Percentiles rank a stretch among this genome's conserved stretches.
Evolutionary conservation across 2,329 filamentous ascomycete genomes (phyloP).

Genomic region (Penicillium sp.): DNA sequence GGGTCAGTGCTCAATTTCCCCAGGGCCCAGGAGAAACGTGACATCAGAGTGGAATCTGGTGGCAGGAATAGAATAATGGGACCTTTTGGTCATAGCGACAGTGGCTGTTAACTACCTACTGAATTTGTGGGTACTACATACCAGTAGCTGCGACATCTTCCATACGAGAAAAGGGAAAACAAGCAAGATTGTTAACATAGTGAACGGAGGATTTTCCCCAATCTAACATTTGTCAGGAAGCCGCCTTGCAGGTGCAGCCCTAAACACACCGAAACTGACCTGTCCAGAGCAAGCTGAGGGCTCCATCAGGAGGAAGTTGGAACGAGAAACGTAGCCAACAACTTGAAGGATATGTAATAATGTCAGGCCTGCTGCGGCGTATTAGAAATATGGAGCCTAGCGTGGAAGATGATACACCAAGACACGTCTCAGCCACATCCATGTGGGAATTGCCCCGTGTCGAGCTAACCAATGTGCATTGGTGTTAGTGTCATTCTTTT

Average conservation of each 20-base stretch:
- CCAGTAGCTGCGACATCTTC: background rate
- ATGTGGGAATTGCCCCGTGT: slow-evolving; percentile 21
- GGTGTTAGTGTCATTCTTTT: background rate
- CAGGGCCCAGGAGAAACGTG: slow-evolving; percentile 19
- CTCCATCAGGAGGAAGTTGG: slow-evolving; percentile 5
- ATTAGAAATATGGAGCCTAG: slow-evolving; percentile 27
- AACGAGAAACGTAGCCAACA: no score
- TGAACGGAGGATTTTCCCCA: no score
- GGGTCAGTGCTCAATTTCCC: slow-evolving; percentile 27
- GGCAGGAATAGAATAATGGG: background rate
- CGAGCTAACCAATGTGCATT: slow-evolving; percentile 10
- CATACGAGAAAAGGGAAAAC: no score
- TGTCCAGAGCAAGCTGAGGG: no score
- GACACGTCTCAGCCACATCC: slow-evolving; percentile 27
- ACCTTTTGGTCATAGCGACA: slow-evolving; percentile 19
- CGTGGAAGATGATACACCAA: slow-evolving; percentile 21
- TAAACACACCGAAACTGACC: slow-evolving; percentile 2
- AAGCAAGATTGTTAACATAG: no score
- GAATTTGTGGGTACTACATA: background rate
- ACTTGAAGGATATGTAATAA: no score
- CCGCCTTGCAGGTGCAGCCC: background rate
- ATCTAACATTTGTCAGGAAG: slow-evolving; percentile 7
- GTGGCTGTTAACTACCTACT: no score
- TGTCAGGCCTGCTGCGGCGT: no score
- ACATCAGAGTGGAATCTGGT: slow-evolving; percentile 19